These are phyloP conservation scores for Alternaria incomplexa DNA, from an alignment of 2,329 filamentous ascomycete species.

Conservation along the genomic window DNA sequence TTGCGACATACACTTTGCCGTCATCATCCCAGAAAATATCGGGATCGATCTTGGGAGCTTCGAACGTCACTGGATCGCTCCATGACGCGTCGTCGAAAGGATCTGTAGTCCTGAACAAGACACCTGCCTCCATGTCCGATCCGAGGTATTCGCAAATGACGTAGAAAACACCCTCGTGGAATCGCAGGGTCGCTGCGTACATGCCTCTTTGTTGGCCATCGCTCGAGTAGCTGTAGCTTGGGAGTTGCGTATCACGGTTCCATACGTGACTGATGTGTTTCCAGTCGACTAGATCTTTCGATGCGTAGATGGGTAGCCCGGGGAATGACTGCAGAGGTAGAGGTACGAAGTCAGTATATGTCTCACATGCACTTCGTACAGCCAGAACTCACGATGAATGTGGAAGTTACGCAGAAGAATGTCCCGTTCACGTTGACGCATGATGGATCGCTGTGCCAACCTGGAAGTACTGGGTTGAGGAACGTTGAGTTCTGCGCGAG, in stretches of 20 bases:
- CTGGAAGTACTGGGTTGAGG: conserved; percentile 57
- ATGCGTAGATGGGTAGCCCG: conserved; percentile 59
- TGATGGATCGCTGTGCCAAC: conserved; percentile 58
- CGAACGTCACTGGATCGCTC: conserved; percentile 30
- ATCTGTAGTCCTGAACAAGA: conserved; percentile 24
- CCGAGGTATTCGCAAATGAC: conserved; percentile 24
- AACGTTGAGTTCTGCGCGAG: conserved; percentile 9
- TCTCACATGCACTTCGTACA: too few relatives aligned
- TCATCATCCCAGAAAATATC: conserved; percentile 64
- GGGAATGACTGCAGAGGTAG: conserved; percentile 49
- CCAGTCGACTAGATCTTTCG: conserved; percentile 50
- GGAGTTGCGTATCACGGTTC: conserved; percentile 24
- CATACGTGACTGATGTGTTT: conserved; percentile 23
- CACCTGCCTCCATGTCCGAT: background rate
- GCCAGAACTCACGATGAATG: conserved; percentile 47
- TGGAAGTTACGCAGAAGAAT: conserved; percentile 59
- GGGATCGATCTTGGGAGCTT: conserved; percentile 51
- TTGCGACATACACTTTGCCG: conserved; percentile 57
- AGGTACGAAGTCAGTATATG: too few relatives aligned
- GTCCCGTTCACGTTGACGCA: conserved; percentile 47
- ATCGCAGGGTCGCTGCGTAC: conserved; percentile 29
- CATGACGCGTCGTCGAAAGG: conserved; percentile 20
- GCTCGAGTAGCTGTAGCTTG: conserved; percentile 18
- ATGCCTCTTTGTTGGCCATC: conserved; percentile 19
- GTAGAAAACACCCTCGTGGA: conserved; percentile 32